Base-by-base conservation (phyloP, 1,284 basidiomycete species). In the Schizophyllum commune region DNA sequence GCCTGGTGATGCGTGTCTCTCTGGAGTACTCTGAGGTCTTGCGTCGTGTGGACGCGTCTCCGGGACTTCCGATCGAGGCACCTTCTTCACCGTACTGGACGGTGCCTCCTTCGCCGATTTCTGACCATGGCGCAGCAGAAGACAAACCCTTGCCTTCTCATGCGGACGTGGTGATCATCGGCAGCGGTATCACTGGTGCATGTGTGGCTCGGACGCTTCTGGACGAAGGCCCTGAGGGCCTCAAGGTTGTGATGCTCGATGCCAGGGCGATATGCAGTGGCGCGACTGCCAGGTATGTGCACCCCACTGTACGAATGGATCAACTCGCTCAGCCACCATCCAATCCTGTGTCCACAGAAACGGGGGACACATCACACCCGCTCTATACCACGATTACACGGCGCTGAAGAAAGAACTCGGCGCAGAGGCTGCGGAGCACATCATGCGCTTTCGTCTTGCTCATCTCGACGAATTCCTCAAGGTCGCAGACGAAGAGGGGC, bases 111-210 rank as follows among this genome's bases (percentile, higher is more conserved):
- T 78, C 85, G 2, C 71, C 77, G 5, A 79, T 88, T 51, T 75
- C 83, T 1, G 68, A 70, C 1, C 72, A 80, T 58, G 34, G 34
- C 34, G 13, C 34, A 39, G 71, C 74, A 15, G 71, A 75, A 6
- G 70, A 73, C 2, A 61, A 59, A 9, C 22, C 47, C 9, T 62
- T 85, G 4, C 84, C 85, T 1, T 66, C 69, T 0, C 71, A 81
- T 64, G 87, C 79, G 2, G 87, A 90, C 66, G 69, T 88, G 11
- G 82, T 89, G 8, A 74, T 89, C 62, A 79, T 90, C 64, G 88
- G 88, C 3, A 88, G 85, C 19, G 88, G 88, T 0, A 86, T 90
- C 60, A 87, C 88, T 1, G 86, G 87, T 0, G 76, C 85, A 0
- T 78, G 83, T 0, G 71, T 88, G 59, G 81, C 80, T 11, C 79